phyloP scores from a whole-genome alignment of 129 eudicot species.

The Erigeron canadensis region DNA sequence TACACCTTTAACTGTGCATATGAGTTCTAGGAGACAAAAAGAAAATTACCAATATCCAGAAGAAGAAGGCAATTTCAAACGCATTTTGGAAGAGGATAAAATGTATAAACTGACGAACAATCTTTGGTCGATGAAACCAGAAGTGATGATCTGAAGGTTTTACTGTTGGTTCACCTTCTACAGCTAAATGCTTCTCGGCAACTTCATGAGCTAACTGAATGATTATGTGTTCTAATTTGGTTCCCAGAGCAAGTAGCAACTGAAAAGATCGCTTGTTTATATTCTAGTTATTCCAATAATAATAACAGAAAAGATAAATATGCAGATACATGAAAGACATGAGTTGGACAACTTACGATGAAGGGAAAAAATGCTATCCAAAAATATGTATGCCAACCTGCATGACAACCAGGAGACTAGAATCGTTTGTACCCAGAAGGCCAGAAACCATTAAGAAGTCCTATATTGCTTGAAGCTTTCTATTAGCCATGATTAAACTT shows the following conservation, averaged over 20 bases:
- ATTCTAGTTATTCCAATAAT: background rate
- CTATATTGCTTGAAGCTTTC: background rate
- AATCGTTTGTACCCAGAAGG: background rate
- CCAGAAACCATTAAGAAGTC: background rate
- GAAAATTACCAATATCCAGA: slow-evolving; percentile 94
- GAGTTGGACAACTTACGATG: slow-evolving; percentile 49
- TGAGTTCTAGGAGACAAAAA: background rate
- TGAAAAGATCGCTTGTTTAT: slow-evolving; percentile 17
- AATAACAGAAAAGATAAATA: background rate
- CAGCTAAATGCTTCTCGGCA: slow-evolving; percentile 82
- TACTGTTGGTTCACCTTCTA: slow-evolving; percentile 83
- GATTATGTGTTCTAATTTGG: slow-evolving; percentile 91
- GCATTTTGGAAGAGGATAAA: slow-evolving; percentile 96
- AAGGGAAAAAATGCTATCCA: slow-evolving; percentile 94
- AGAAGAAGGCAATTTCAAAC: slow-evolving; percentile 91
- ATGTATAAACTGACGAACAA: slow-evolving; percentile 73
- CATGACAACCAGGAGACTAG: slow-evolving; percentile 10
- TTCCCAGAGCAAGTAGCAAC: slow-evolving; percentile 88
- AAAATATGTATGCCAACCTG: slow-evolving; percentile 97
- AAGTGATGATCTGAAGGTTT: slow-evolving; percentile 88
- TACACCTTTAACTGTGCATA: background rate
- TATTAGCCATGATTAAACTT: background rate
- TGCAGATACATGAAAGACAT: background rate
- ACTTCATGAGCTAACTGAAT: slow-evolving; percentile 81
- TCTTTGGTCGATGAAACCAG: slow-evolving; percentile 75